Evolutionary conservation across 768 basidiomycete species (phyloP), one percentile per base, ranked within the genome.

Genomic region (Kwoniella dendrophila): DNA sequence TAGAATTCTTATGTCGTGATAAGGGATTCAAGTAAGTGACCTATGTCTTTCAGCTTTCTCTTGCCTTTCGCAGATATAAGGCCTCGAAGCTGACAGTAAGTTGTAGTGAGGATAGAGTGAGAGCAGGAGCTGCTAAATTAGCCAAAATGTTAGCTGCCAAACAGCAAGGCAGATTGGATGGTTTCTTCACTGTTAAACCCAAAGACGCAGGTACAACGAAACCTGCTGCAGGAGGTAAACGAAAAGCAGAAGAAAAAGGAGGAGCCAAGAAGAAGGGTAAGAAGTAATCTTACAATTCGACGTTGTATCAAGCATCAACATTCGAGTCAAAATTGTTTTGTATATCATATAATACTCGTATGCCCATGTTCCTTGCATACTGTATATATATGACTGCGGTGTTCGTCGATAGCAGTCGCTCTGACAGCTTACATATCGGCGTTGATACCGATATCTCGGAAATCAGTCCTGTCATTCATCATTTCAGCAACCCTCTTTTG

Each of bases 91-190:
- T 68, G 30, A 41, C 49, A 29, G 48, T 14, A 24, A 18, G 27
- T 45, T 33, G n/a, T 73, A 98, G 95, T 69, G 96, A 98, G 82
- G 96, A 99, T 10, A 88, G 96, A 22, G 92, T 99, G 2, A 86
- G 95, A 30, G 93, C 90, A 77, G 93, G 93, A 26, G 94, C 90
- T 3, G 92, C 96, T 47, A 96, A 97, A 75, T 84, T 99, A 43
- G 82, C 86, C 48, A 96, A 93, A 72, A 89, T 85, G 78, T 81
- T 97, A 51, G 87, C 85, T 54, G 85, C 87, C 33, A 98, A 97
- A 75, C 96, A 98, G 71, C 96, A 99, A 80, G 94, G 96, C 8
- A 87, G 96, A 10, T 83, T 99, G 14, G 96, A 98, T 72, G 89
- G 92, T 0, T 99, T 99, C 81, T 99, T 99, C 81, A 86, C 87